phyloP scores from a whole-genome alignment of 805 yeast species.

The Kurtzmaniella fragi region DNA sequence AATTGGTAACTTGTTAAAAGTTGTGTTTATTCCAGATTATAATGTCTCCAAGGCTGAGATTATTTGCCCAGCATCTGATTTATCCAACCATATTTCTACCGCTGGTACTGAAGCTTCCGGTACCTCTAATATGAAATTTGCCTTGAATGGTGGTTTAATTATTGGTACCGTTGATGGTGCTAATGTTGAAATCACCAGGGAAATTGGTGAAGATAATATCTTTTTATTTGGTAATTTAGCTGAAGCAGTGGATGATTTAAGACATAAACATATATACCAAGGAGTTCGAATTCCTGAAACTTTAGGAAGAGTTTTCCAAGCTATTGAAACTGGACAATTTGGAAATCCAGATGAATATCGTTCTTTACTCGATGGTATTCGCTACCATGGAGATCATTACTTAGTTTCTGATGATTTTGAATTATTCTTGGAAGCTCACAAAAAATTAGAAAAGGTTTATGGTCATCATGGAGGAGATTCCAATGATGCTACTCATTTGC shows the following conservation, averaged over 20 bases:
- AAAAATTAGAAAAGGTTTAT: constrained; percentile 67
- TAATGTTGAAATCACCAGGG: constrained; percentile 90
- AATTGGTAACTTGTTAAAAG: constrained; percentile 72
- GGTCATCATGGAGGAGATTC: constrained; percentile 40
- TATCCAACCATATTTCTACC: constrained; percentile 90
- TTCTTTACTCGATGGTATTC: constrained; percentile 64
- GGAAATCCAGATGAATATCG: constrained; percentile 66
- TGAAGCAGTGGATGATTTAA: constrained; percentile 81
- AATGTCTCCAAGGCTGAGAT: constrained; percentile 93
- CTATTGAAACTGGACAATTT: constrained; percentile 65
- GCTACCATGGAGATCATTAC: constrained; percentile 76
- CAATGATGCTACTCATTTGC: constrained; percentile 46
- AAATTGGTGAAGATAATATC: constrained; percentile 89
- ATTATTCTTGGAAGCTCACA: constrained; percentile 78
- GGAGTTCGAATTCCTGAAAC: constrained; percentile 56
- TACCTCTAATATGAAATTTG: constrained; percentile 94
- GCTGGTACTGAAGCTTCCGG: constrained; percentile 98
- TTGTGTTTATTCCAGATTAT: constrained; percentile 86
- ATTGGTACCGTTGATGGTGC: constrained; percentile 98
- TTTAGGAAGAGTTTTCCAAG: constrained; percentile 56
- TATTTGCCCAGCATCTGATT: constrained; percentile 83
- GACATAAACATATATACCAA: constrained; percentile 66
- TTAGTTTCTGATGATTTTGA: constrained; percentile 88
- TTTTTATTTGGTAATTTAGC: constrained; percentile 88
- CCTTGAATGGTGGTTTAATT: constrained; percentile 87